Evolutionary conservation across 352 stramenopile species (phyloP).

Genomic region (Phytophthora pistaciae): DNA sequence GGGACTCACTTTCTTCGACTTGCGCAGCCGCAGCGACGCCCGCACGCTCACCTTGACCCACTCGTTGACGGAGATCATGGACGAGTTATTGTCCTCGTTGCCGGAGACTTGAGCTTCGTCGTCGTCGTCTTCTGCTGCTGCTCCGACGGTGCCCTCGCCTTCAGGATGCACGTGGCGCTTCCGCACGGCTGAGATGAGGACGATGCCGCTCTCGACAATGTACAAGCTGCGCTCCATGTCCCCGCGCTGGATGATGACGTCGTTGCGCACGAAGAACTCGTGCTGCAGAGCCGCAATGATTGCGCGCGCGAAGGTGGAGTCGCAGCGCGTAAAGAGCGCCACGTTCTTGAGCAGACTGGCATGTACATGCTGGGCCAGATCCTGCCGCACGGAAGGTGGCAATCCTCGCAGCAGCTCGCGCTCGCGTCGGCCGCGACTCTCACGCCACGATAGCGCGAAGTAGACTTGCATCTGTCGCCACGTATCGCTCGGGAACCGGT

Average conservation of each 20-base stretch:
- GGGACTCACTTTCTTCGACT: slow-evolving; percentile 14
- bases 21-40: slow-evolving; percentile 20
- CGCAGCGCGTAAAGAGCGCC: slow-evolving; percentile 63
- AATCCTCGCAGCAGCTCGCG: slow-evolving; percentile 62
- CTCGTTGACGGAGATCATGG: slow-evolving; percentile 41
- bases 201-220: slow-evolving; percentile 74
- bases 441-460: slow-evolving; percentile 72
- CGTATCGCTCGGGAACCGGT: slow-evolving; percentile 58
- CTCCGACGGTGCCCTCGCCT: neutral
- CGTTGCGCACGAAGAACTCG: slow-evolving; percentile 79
- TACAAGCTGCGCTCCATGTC: slow-evolving; percentile 71
- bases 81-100: slow-evolving; percentile 21
- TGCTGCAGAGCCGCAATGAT: slow-evolving; percentile 73
- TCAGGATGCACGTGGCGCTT: slow-evolving; percentile 7
- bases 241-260: slow-evolving; percentile 77
- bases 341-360: slow-evolving; percentile 70
- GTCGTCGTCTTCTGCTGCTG: slow-evolving; percentile 2
- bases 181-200: slow-evolving; percentile 66
- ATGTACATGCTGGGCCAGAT: slow-evolving; percentile 73
- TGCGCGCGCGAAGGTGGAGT: slow-evolving; percentile 65
- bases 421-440: slow-evolving; percentile 75
- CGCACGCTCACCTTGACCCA: slow-evolving; percentile 34
- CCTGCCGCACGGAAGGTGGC: slow-evolving; percentile 57
- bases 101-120: neutral
- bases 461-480: slow-evolving; percentile 84